Conservation (phyloP, 2,329 filamentous ascomycete genomes). For the Nemania serpens region DNA sequence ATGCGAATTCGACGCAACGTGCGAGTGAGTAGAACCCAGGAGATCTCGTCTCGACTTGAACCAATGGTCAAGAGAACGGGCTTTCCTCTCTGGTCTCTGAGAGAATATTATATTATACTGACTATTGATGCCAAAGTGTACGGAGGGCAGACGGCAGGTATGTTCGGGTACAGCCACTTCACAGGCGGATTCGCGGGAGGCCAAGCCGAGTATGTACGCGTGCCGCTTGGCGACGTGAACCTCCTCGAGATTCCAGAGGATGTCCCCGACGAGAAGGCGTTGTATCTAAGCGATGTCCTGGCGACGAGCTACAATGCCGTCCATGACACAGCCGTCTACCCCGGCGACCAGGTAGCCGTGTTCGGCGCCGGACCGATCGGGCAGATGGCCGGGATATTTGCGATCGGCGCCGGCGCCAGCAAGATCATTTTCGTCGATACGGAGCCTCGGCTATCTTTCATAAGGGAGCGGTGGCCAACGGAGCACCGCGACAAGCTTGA, state of each 20-base stretch:
- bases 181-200: conserved; percentile 87
- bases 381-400: conserved; percentile 80
- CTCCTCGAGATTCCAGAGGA: conserved; percentile 76
- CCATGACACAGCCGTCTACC: conserved; percentile 80
- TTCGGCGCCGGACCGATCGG: conserved; percentile 88
- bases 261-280: conserved; percentile 82
- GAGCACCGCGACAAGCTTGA: conserved; percentile 60
- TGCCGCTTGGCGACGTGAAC: conserved; percentile 81
- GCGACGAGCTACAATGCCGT: conserved; percentile 81
- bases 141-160: conserved; percentile 73
- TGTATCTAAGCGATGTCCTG: conserved; percentile 82
- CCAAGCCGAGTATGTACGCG: conserved; percentile 84
- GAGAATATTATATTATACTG: neutral
- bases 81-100: too few species aligned
- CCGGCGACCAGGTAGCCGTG: conserved; percentile 77
- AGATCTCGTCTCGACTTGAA: neutral
- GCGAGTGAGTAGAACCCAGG: conserved; percentile 46
- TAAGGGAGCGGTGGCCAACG: conserved; percentile 64
- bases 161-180: conserved; percentile 77
- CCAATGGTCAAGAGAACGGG: too few species aligned
- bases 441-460: conserved; percentile 69
- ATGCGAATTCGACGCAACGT: conserved; percentile 70
- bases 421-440: conserved; percentile 81
- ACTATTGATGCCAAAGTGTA: conserved; percentile 57
- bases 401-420: conserved; percentile 72